These are phyloP conservation scores for Hymenoscyphus scutula DNA, from an alignment of 2,329 filamentous ascomycete genomes.

Conservation along the genomic window DNA sequence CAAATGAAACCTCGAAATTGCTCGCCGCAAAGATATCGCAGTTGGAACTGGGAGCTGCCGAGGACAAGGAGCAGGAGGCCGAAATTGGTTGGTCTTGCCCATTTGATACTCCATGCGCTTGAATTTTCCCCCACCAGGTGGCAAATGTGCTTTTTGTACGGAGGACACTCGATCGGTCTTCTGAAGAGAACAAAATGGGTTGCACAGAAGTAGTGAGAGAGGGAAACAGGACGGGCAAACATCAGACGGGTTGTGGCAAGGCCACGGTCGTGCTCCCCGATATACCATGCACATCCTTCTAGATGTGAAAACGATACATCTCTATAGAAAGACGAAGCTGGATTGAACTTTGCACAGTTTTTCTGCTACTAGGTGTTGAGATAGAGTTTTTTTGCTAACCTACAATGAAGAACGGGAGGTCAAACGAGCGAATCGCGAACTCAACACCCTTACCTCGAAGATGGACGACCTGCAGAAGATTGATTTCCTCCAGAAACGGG, in stretches of 20 bases:
- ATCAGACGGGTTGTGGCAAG: background rate
- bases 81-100: constrained; percentile 75
- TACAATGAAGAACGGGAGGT: constrained; percentile 76
- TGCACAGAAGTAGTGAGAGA: background rate
- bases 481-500: constrained; percentile 85
- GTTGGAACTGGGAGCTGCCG: constrained; percentile 87
- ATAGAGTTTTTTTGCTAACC: constrained; percentile 7
- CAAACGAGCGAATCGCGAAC: constrained; percentile 87
- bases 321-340: background rate
- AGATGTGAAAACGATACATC: background rate
- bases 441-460: constrained; percentile 83
- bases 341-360: background rate
- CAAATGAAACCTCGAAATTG: constrained; percentile 86
- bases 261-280: background rate
- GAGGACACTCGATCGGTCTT: background rate
- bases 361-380: background rate
- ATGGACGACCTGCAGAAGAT: constrained; percentile 91
- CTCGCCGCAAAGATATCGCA: constrained; percentile 93
- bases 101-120: constrained; percentile 17
- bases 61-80: constrained; percentile 91
- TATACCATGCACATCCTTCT: background rate
- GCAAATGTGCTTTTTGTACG: constrained; percentile 5
- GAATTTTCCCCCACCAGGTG: constrained; percentile 11
- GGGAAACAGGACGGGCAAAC: background rate
- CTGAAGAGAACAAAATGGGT: background rate